Evolutionary conservation across 305 asterid genomes (phyloP), one percentile per base, ranked within the genome.

Genomic region (Fraxinus latifolia): DNA sequence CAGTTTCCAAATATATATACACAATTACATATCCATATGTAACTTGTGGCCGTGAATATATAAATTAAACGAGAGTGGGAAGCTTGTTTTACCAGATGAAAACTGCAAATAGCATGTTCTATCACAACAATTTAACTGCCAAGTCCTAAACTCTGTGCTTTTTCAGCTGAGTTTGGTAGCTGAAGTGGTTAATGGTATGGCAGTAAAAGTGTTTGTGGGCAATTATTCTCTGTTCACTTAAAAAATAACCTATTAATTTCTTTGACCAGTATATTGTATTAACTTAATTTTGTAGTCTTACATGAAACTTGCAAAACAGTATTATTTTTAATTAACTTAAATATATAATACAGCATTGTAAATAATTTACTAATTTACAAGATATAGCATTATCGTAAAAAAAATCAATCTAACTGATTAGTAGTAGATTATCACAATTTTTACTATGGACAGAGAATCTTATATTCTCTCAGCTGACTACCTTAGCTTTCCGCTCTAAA

Each of bases 21-120:
- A 25, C 1, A 37, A 65, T 65, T 27, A 68, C 21, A 12, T 29
- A 7, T 68, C 2, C 37, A 68, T 14, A 68, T 68, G 75, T 14
- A 68, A 68, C 75, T 68, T 68, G 39, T 68, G 75, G 39, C 71
- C 27, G 4, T 68, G 8, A 50, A 31, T 14, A 53, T 9, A 47
- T 47, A 81, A 19, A 55, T 58, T 5, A 25, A 42, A 39, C 4
- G 29, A 65, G 68, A 42, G 77, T 71, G 14, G 36, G 42, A 3
- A 27, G 12, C 33, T 15, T 21, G 3, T 32, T 80, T 36, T 53
- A 78, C 85, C 85, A 21, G 76, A 12, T 27, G 79, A 65, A 44
- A 79, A 74, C 44, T 4, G 39, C 42, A 27, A 68, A 68, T 68
- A 68, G 21, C 21, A 29, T 68, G 36, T 31, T 6, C 42, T 4